These are phyloP conservation scores for Sporothrix globosa DNA, from an alignment of 2,329 filamentous ascomycete genomes.

Conservation along the genomic window DNA sequence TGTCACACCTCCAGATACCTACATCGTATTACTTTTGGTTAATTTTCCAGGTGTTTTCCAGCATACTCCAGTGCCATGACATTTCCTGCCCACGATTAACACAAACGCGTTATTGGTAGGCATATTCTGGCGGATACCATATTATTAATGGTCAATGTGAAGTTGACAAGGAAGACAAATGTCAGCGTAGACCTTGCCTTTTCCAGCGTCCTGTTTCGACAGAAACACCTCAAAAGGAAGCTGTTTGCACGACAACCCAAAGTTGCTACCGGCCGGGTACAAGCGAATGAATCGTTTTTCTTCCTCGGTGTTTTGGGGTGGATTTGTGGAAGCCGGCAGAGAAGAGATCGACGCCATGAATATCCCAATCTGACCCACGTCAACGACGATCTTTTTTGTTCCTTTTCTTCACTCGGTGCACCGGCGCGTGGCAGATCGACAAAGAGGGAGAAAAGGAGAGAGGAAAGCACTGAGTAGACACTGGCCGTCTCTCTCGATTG, in stretches of 20 bases:
- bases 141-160: background rate
- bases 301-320: background rate
- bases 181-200: background rate
- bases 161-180: background rate
- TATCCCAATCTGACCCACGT: conserved; percentile 11
- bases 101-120: conserved; percentile 6
- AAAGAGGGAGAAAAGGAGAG: background rate
- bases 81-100: background rate
- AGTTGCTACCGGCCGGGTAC: conserved; percentile 13
- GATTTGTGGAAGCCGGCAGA: background rate
- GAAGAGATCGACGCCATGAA: conserved; percentile 10
- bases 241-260: background rate
- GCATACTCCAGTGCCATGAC: conserved; percentile 2
- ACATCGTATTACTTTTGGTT: too few relatives aligned
- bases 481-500: background rate
- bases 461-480: background rate
- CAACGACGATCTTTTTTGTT: conserved; percentile 12
- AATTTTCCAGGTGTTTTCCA: background rate
- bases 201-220: background rate
- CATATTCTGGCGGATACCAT: background rate
- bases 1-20: too few relatives aligned
- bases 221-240: conserved; percentile 9
- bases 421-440: conserved; percentile 10
- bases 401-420: background rate
- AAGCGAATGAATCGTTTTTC: background rate